phyloP scores from a whole-genome alignment of 1,284 basidiomycete genomes.

The Ceratobasidium sp. region DNA sequence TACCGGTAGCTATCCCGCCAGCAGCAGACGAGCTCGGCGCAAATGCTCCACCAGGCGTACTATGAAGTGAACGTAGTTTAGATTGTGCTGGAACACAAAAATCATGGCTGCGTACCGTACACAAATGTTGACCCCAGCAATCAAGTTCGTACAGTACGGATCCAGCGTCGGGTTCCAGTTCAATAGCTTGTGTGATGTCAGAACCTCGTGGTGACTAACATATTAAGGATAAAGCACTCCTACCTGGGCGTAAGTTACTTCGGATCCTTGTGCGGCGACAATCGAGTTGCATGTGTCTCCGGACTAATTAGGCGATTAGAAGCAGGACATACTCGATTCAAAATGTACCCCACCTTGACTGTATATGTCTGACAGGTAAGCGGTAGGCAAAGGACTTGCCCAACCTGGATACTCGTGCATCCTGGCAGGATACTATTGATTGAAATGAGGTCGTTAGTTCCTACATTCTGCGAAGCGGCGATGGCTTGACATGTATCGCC shows the following conservation, averaged over 20 bases:
- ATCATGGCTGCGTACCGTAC: background rate
- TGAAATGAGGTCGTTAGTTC: conserved; percentile 14
- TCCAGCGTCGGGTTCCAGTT: conserved; percentile 21
- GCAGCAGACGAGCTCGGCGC: background rate
- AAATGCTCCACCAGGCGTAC: conserved; percentile 1
- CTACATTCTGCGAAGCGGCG: conserved; percentile 10
- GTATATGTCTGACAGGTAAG: conserved; percentile 13
- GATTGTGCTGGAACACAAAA: too few relatives aligned
- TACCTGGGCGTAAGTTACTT: conserved; percentile 16
- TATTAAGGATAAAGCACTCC: background rate
- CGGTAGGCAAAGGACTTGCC: conserved; percentile 9
- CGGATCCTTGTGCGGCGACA: background rate
- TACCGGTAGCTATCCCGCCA: background rate
- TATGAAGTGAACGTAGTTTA: background rate
- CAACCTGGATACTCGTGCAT: conserved; percentile 15
- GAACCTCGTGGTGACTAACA: background rate
- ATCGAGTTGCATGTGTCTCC: conserved; percentile 20
- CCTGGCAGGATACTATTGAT: conserved; percentile 20
- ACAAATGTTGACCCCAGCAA: conserved; percentile 16
- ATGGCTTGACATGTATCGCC: conserved; percentile 13
- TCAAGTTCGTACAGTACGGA: conserved; percentile 15
- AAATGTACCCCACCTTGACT: background rate
- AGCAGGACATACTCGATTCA: background rate
- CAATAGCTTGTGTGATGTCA: background rate
- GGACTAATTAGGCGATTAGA: background rate